Evolutionary conservation across 2,329 filamentous ascomycete species (phyloP), one percentile per base, ranked within the genome.

Genomic region (Ceratocystis cubensis): DNA sequence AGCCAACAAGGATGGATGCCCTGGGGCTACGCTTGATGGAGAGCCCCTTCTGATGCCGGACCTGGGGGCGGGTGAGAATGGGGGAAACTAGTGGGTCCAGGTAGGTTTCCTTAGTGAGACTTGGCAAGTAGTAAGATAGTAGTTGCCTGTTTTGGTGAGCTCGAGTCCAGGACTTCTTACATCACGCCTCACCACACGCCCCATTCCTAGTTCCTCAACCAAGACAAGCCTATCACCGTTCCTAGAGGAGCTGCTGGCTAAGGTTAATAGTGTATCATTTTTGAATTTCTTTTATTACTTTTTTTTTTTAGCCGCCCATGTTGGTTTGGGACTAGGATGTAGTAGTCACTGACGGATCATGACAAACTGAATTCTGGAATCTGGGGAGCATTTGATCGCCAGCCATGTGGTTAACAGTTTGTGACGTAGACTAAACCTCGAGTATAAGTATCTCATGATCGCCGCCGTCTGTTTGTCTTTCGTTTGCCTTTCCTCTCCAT

Each of bases 81-180:
- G 53, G 13, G 53, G 8, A 8, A 33, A 59, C 13, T 17, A 57
- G 28, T 59, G 53, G 53, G 53, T 17, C 28, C 7, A 33, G 8
- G 17, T n/a, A n/a, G 17, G 0, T 15, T 59, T 59, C 28, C 53
- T 59, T 59, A 3, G 53, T 17, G 53, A 57, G 53, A 30, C 53
- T 57, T 57, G 25, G 53, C 53, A 41, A 3, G 8, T 41, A 13
- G 10, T 4, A 41, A 41, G 10, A 13, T 30, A n/a, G 25, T 57
- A 57, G 53, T 33, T 59, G 28, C 53, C 53, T 53, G 8, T 57
- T 57, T 56, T 30, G 53, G 53, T 57, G 8, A 37, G 22, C 53
- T 57, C 53, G 22, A n/a, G 53, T 57, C 28, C 0, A 30, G 2
- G 3, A n/a, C 20, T 8, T 20, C 46, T 10, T 20, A 50, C 17